Evolutionary conservation across 2,329 filamentous ascomycete genomes (phyloP).

Genomic region (Botryotinia convoluta): DNA sequence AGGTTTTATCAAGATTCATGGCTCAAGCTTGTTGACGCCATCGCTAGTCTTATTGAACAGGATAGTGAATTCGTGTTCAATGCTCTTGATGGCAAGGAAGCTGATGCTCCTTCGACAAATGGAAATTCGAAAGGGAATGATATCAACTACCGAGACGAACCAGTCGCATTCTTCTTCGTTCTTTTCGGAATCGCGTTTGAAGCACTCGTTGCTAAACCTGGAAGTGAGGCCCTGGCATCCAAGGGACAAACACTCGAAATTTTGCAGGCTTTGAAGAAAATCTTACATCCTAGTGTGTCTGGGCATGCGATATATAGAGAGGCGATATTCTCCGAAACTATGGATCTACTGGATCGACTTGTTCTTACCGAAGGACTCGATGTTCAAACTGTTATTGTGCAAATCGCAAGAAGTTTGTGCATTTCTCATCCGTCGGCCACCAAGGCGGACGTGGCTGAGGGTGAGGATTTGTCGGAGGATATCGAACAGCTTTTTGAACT

Average conservation of each 20-base stretch:
- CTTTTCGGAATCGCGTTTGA: constrained; percentile 96
- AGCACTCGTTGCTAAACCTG: constrained; percentile 79
- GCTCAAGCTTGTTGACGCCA: constrained; percentile 95
- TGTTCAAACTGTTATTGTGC: constrained; percentile 88
- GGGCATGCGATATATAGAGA: constrained; percentile 96
- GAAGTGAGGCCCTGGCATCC: constrained; percentile 63
- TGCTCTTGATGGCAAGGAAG: constrained; percentile 82
- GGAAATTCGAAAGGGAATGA: constrained; percentile 63
- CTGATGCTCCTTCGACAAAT: constrained; percentile 40
- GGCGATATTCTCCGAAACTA: constrained; percentile 93
- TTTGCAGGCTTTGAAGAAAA: constrained; percentile 88
- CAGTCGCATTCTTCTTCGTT: constrained; percentile 98
- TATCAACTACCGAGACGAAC: constrained; percentile 97
- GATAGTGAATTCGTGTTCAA: constrained; percentile 98
- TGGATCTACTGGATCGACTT: constrained; percentile 90
- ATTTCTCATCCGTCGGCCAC: constrained; percentile 88
- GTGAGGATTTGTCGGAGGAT: constrained; percentile 85
- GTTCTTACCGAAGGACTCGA: constrained; percentile 87
- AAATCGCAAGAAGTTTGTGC: constrained; percentile 87
- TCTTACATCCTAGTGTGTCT: constrained; percentile 87
- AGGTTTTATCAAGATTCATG: constrained; percentile 97
- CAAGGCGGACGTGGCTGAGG: constrained; percentile 61
- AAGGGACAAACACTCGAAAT: constrained; percentile 85
- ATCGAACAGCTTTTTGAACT: constrained; percentile 98
- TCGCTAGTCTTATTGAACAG: constrained; percentile 94